These are phyloP conservation scores for Stephania cephalantha DNA, from an alignment of 164 flowering plant genomes.

Conservation along the genomic window DNA sequence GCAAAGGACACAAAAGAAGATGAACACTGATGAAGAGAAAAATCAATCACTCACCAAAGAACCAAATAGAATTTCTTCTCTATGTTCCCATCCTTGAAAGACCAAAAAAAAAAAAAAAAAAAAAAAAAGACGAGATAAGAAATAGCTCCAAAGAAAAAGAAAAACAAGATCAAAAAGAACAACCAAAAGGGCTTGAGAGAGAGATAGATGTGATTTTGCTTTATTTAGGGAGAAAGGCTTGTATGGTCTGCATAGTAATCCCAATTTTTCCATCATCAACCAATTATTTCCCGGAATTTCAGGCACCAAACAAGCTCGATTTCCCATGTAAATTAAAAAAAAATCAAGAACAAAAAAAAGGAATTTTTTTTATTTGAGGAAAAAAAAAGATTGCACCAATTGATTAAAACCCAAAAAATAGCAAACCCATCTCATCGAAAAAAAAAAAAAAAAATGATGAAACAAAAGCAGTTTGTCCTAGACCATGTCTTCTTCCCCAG, in stretches of 20 bases:
- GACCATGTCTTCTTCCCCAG: not conserved
- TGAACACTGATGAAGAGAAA: not conserved
- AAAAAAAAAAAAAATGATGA: not conserved
- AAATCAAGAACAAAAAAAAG: not conserved
- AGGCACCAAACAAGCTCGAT: constrained; percentile 13
- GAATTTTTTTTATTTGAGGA: no score
- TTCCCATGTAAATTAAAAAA: not conserved
- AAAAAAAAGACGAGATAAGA: constrained; percentile 1
- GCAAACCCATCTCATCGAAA: not conserved
- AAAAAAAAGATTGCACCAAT: not conserved
- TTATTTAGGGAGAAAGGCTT: constrained; percentile 6
- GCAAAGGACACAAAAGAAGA: not conserved
- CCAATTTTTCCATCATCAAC: constrained; percentile 5
- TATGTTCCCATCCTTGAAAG: constrained; percentile 1
- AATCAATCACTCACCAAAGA: constrained; percentile 1
- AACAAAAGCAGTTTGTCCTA: not conserved
- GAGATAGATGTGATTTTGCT: constrained; percentile 3
- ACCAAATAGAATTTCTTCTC: not conserved
- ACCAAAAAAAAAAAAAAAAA: constrained; percentile 1
- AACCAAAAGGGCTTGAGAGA: not conserved
- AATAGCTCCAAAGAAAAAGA: not conserved
- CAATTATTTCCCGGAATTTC: constrained; percentile 6
- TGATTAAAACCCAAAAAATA: not conserved
- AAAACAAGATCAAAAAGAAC: not conserved
- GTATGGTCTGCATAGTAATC: constrained; percentile 10